A percentile compares a stretch with the other conserved stretches of the same genome.
Conservation (phyloP, 768 basidiomycete species). For the Strobilomyces dryophilus region DNA sequence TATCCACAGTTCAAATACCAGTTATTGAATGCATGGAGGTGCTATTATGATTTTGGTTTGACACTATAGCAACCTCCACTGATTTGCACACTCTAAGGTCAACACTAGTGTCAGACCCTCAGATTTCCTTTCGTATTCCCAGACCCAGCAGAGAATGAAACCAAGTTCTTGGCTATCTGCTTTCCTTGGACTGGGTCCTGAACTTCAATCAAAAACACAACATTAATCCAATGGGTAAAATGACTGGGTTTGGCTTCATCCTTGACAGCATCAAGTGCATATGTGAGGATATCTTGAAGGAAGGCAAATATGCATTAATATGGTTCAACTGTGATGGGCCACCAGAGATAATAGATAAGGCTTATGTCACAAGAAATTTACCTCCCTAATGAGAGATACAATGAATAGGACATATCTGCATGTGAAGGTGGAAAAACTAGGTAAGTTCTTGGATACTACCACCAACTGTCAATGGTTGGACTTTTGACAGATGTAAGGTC, state of each 20-base stretch:
- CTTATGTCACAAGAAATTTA: background rate
- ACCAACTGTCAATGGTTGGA: background rate
- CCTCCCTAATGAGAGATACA: background rate
- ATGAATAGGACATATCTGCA: background rate
- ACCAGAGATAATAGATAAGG: background rate
- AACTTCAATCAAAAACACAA: background rate
- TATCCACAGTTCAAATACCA: too few species aligned
- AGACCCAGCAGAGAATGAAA: background rate
- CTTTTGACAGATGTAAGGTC: background rate
- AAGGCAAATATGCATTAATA: background rate
- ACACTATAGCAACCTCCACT: too few species aligned
- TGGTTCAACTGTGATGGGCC: too few species aligned
- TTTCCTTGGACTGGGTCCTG: background rate
- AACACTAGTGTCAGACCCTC: background rate
- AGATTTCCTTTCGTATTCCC: background rate
- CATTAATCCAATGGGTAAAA: background rate
- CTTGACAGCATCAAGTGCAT: background rate
- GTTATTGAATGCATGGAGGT: too few species aligned
- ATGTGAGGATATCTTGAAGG: background rate
- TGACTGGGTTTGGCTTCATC: background rate
- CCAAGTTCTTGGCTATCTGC: background rate
- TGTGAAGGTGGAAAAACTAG: background rate
- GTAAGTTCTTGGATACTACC: background rate
- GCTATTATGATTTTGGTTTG: too few species aligned
- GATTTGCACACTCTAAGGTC: background rate